phyloP scores from a whole-genome alignment of 768 basidiomycete species.

The Artomyces pyxidatus region DNA sequence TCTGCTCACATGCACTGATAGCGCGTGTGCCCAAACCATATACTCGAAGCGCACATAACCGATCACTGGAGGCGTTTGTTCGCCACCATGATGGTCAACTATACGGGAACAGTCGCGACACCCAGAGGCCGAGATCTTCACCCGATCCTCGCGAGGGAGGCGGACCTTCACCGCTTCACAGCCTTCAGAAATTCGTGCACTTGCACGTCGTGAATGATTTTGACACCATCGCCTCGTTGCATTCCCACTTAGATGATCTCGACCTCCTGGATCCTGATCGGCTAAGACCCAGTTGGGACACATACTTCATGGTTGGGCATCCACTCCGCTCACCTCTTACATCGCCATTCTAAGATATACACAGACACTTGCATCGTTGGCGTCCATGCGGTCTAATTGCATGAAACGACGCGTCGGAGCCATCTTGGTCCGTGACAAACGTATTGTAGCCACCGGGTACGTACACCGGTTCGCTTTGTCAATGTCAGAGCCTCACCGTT shows the following conservation, averaged over 20 bases:
- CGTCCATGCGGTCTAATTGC: constrained; percentile 86
- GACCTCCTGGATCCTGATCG: constrained; percentile 67
- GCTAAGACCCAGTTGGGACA: constrained; percentile 87
- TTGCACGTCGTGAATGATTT: constrained; percentile 64
- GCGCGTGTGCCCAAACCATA: constrained; percentile 3
- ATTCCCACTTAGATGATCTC: constrained; percentile 56
- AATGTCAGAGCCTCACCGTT: neutral
- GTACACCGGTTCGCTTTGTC: constrained; percentile 14
- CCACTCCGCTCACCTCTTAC: neutral
- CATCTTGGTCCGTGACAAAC: constrained; percentile 78
- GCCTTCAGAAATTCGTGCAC: constrained; percentile 42
- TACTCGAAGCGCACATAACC: constrained; percentile 7
- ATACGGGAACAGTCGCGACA: constrained; percentile 36
- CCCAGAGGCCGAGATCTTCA: neutral
- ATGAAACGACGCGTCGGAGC: constrained; percentile 98
- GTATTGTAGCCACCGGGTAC: constrained; percentile 74
- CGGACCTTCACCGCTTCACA: constrained; percentile 14
- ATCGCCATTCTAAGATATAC: constrained; percentile 3
- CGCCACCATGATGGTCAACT: constrained; percentile 57
- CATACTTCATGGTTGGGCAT: constrained; percentile 84
- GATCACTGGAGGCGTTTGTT: constrained; percentile 68
- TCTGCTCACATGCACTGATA: neutral
- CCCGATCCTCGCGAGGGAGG: neutral
- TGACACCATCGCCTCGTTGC: constrained; percentile 40
- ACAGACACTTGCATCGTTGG: constrained; percentile 83